Conservation (phyloP, 1,284 basidiomycete species). For the Trametes sp. region DNA sequence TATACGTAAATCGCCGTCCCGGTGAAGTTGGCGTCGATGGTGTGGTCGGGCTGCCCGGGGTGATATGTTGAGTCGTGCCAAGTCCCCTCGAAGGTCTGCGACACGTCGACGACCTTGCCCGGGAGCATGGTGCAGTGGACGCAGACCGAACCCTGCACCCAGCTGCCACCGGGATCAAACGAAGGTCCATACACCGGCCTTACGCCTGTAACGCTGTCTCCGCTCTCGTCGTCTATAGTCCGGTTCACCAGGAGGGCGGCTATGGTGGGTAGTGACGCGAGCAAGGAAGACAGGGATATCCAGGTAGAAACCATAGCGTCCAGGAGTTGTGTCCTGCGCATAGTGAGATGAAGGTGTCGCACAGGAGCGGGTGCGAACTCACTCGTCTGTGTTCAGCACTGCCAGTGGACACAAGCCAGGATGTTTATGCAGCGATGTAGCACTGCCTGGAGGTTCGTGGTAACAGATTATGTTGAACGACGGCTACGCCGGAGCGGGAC, state of each 20-base stretch:
- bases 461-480: too few species aligned
- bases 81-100: conserved; percentile 18
- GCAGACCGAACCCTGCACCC: conserved; percentile 17
- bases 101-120: background rate
- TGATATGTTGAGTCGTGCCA: conserved; percentile 26
- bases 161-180: background rate
- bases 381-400: too few species aligned
- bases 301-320: too few species aligned
- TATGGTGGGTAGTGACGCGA: background rate
- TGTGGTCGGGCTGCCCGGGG: conserved; percentile 3
- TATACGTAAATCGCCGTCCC: conserved; percentile 15
- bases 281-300: too few species aligned
- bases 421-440: too few species aligned
- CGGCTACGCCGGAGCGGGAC: too few species aligned
- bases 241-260: background rate
- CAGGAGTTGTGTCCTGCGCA: too few species aligned
- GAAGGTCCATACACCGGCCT: conserved; percentile 10
- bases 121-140: conserved; percentile 10
- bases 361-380: too few species aligned
- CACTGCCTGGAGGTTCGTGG: too few species aligned
- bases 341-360: too few species aligned
- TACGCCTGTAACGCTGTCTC: conserved; percentile 11
- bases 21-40: conserved; percentile 2
- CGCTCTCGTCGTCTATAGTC: conserved; percentile 21
- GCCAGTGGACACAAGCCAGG: too few species aligned